These are phyloP conservation scores for Aristolochia californica DNA, from an alignment of 164 flowering plant genomes.

Conservation along the genomic window DNA sequence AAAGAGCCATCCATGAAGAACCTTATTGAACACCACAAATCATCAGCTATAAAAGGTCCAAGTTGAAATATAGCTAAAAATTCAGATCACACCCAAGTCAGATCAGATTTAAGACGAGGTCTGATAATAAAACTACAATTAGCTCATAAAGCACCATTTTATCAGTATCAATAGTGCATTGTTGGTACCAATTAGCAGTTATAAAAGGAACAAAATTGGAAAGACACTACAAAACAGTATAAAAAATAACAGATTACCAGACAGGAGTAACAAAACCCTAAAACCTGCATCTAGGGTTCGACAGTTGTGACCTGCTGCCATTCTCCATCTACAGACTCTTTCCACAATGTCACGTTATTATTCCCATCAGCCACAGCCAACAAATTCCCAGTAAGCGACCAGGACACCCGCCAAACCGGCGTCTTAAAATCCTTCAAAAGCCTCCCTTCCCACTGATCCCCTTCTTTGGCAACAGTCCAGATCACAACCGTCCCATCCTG, in stretches of 20 bases:
- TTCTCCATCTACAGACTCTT: constrained; percentile 39
- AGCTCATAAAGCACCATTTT: too few relatives aligned
- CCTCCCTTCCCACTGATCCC: constrained; percentile 43
- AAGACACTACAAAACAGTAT: too few relatives aligned
- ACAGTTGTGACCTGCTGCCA: constrained; percentile 45
- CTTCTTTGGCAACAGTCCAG: constrained; percentile 41
- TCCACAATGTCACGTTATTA: constrained; percentile 42
- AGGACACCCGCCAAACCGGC: constrained; percentile 41
- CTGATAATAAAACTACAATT: too few relatives aligned
- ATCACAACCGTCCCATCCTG: constrained; percentile 39
- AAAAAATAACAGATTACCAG: not conserved
- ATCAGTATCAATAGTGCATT: too few relatives aligned
- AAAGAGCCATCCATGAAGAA: too few relatives aligned
- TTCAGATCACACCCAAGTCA: too few relatives aligned
- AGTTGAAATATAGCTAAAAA: too few relatives aligned
- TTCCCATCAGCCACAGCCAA: constrained; percentile 42
- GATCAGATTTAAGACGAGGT: too few relatives aligned
- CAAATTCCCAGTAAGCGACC: constrained; percentile 40
- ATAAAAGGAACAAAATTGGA: too few relatives aligned
- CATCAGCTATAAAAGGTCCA: too few relatives aligned
- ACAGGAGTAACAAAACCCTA: not conserved
- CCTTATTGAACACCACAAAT: too few relatives aligned
- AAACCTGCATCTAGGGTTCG: constrained; percentile 16
- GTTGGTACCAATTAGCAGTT: too few relatives aligned
- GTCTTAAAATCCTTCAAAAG: constrained; percentile 31